phyloP scores from a whole-genome alignment of 73 alveolate genomes.

The Durusdinium trenchii region DNA sequence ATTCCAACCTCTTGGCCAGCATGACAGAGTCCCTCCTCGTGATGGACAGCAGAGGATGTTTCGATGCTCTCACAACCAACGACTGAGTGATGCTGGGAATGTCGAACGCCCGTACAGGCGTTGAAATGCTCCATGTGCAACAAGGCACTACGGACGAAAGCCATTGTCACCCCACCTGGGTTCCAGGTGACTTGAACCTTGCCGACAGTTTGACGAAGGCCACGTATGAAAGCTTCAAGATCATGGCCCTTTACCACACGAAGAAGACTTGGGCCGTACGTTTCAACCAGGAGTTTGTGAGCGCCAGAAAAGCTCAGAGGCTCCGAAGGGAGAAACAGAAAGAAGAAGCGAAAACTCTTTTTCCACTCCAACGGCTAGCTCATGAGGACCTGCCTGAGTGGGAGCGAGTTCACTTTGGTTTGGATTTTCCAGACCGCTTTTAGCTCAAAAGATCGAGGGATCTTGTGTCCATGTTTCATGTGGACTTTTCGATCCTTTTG shows the following conservation, averaged over 20 bases:
- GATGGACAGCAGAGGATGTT: background rate
- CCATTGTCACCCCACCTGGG: constrained; percentile 41
- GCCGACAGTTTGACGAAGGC: constrained; percentile 22
- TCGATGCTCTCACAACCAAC: background rate
- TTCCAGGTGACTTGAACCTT: constrained; percentile 26
- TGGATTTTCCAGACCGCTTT: too few species aligned
- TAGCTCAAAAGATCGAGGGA: too few species aligned
- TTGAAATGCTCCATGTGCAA: background rate
- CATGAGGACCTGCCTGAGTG: too few species aligned
- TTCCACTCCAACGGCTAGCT: too few species aligned
- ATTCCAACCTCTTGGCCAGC: background rate
- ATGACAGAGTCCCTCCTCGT: background rate
- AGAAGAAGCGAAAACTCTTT: background rate
- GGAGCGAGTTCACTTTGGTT: too few species aligned
- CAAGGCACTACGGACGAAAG: background rate
- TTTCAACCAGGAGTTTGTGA: constrained; percentile 22
- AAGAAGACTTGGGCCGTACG: constrained; percentile 14
- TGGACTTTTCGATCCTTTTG: too few species aligned
- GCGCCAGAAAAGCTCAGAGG: constrained; percentile 8
- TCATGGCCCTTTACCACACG: background rate
- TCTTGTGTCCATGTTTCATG: too few species aligned
- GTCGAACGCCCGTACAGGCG: constrained; percentile 34
- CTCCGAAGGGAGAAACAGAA: background rate
- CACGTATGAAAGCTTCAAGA: constrained; percentile 11
- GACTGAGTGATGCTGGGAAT: background rate